A percentile compares a stretch with the other conserved stretches of the same genome.
These are phyloP conservation scores for Nidula niveotomentosa DNA, from an alignment of 1,284 basidiomycete species.

Conservation along the genomic window DNA sequence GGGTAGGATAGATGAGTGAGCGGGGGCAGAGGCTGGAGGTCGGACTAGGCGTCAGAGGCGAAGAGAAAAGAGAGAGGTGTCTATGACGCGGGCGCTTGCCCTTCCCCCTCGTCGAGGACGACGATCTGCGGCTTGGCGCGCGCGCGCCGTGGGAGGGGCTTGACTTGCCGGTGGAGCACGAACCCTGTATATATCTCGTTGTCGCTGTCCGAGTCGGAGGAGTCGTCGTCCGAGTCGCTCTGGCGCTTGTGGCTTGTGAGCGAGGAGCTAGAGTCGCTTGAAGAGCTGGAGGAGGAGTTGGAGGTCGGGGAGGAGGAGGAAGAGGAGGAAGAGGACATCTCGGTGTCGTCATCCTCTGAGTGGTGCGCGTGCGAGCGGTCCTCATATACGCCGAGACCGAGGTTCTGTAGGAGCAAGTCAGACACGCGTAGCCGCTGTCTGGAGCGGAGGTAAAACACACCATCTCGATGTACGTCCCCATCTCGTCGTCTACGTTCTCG, in stretches of 20 bases:
- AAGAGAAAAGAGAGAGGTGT: no score
- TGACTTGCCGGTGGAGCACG: constrained; percentile 32
- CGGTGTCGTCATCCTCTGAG: constrained; percentile 21
- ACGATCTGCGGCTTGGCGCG: constrained; percentile 20
- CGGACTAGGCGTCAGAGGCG: no score
- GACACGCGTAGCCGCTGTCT: constrained; percentile 2
- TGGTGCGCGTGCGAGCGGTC: constrained; percentile 22
- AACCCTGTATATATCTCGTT: constrained; percentile 34
- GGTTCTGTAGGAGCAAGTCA: constrained; percentile 39
- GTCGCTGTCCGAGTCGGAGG: constrained; percentile 29
- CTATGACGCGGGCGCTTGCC: no score
- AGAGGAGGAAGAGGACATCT: constrained; percentile 25
- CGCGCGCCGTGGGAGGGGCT: constrained; percentile 39
- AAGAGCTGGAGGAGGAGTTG: constrained; percentile 15
- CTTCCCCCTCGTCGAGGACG: constrained; percentile 16
- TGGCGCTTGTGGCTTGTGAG: background rate
- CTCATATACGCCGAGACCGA: constrained; percentile 66
- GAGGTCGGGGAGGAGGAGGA: constrained; percentile 25
- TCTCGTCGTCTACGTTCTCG: constrained; percentile 49
- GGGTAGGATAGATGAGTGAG: no score
- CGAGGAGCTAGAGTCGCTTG: constrained; percentile 19
- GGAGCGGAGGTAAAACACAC: constrained; percentile 29
- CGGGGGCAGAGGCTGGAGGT: no score
- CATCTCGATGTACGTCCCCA: constrained; percentile 64
- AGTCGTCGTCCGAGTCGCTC: constrained; percentile 16